Evolutionary conservation across 495 filamentous ascomycete genomes (phyloP), one percentile per base, ranked within the genome.

Genomic region (Podospora appendiculata): DNA sequence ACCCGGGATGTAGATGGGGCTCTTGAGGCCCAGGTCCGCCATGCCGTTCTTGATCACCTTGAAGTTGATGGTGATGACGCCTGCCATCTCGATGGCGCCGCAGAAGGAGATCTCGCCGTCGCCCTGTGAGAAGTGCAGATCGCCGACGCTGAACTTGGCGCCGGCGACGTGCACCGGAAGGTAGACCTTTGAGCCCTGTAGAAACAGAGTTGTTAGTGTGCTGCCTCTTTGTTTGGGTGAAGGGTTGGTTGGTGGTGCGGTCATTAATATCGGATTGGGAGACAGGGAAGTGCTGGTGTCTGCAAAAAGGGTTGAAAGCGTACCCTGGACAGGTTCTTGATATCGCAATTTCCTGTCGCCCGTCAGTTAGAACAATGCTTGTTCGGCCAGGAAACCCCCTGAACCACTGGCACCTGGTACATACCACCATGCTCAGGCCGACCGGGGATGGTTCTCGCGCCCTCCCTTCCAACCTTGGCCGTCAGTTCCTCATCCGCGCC

Each of bases 31-130:
- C 41, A 96, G 67, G 35, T 86, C 79, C 39, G 76, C 74, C 62
- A 95, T 79, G 41, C 90, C 92, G 53, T 84, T 77, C 69, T 93
- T 93, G 75, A 97, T 83, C 10, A 97, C 83, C 44, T 77, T 83
- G 74, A 95, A 88, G 63, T 95, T 96, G 60, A 95, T 74, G 3
- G 92, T 97, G 56, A 97, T 94, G 13, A 90, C 70, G 16, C 92
- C 92, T 0, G 91, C 88, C 89, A 97, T 97, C 65, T 97, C 92
- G 54, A 97, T 97, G 9, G 91, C 92, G 12, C 92, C 92, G 60
- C 92, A 97, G 70, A 97, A 96, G 0, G 84, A 89, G 47, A 97
- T 95, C 67, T 97, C 92, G 5, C 92, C 92, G 63, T 95, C 90
- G 18, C 90, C 89, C 66, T 96, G 83, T 0, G 81, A 87, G 72